These are phyloP conservation scores for Coprinopsis marcescibilis DNA, from an alignment of 768 basidiomycete species.

Conservation along the genomic window DNA sequence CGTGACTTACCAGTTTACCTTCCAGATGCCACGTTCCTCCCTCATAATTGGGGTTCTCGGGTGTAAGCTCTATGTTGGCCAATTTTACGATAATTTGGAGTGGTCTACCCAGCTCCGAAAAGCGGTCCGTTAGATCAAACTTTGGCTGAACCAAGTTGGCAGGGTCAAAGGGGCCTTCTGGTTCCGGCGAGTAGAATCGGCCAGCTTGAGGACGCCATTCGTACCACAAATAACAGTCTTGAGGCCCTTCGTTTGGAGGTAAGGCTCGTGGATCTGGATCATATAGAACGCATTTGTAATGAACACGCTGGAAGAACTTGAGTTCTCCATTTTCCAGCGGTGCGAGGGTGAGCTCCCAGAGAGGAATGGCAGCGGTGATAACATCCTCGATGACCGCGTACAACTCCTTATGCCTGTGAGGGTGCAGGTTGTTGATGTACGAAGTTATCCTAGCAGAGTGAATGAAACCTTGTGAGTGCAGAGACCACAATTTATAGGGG, in stretches of 20 bases:
- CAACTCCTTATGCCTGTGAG: constrained; percentile 18
- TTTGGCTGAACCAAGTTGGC: not conserved
- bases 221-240: not conserved
- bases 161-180: not conserved
- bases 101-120: constrained; percentile 5
- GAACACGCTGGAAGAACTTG: not conserved
- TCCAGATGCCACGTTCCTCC: constrained; percentile 17
- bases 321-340: constrained; percentile 4
- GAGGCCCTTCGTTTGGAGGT: not conserved
- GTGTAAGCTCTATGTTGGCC: constrained; percentile 18
- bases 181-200: not conserved
- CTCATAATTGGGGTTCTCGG: constrained; percentile 14
- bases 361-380: constrained; percentile 23
- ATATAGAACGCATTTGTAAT: not conserved
- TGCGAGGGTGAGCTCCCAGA: constrained; percentile 23
- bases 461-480: too few species aligned
- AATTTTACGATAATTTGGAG: constrained; percentile 19
- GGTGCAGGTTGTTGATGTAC: constrained; percentile 39
- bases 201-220: not conserved
- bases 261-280: not conserved
- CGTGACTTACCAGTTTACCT: constrained; percentile 17
- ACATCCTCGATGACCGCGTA: constrained; percentile 22
- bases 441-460: constrained; percentile 24
- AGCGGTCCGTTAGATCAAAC: not conserved
- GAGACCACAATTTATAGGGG: not conserved